Conservation (phyloP, 345 rosid genomes). For the Conringia planisiliqua region DNA sequence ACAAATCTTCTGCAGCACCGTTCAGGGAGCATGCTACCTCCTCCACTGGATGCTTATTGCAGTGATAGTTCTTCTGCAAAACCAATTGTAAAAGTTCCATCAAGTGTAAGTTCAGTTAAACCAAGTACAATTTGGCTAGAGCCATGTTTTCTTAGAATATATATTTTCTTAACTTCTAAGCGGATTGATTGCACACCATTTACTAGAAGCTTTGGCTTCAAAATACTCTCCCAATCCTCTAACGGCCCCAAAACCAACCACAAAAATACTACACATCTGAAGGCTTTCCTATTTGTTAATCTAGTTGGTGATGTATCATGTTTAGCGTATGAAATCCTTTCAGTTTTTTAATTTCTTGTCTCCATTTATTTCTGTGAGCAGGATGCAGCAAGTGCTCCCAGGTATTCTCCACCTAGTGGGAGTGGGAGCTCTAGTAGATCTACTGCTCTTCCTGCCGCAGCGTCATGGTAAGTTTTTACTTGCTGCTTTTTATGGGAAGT, state of each 20-base stretch:
- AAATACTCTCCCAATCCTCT: neutral
- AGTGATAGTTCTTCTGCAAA: slow-evolving; percentile 47
- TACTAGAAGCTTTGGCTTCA: neutral
- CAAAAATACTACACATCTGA: neutral
- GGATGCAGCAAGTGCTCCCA: slow-evolving; percentile 40
- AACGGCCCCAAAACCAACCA: neutral
- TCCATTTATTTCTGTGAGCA: slow-evolving; percentile 24
- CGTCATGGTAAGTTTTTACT: slow-evolving; percentile 57
- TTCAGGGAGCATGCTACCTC: slow-evolving; percentile 71
- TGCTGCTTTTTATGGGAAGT: neutral
- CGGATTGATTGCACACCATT: neutral
- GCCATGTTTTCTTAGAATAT: neutral
- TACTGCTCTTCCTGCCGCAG: slow-evolving; percentile 64
- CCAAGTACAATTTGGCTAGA: neutral
- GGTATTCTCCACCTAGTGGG: slow-evolving; percentile 59
- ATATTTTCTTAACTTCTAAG: neutral
- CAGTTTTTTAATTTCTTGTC: neutral
- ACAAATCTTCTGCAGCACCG: slow-evolving; percentile 47
- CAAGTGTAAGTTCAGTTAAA: slow-evolving; percentile 48
- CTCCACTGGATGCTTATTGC: slow-evolving; percentile 58
- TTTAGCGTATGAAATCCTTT: neutral
- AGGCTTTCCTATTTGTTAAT: neutral
- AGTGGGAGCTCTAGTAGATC: slow-evolving; percentile 43
- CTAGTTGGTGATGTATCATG: slow-evolving; percentile 6
- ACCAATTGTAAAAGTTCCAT: slow-evolving; percentile 47